Percentiles rank a stretch among this genome's conserved stretches.
Evolutionary conservation across 2,329 filamentous ascomycete species (phyloP).

Genomic region (Graphilbum fragrans): DNA sequence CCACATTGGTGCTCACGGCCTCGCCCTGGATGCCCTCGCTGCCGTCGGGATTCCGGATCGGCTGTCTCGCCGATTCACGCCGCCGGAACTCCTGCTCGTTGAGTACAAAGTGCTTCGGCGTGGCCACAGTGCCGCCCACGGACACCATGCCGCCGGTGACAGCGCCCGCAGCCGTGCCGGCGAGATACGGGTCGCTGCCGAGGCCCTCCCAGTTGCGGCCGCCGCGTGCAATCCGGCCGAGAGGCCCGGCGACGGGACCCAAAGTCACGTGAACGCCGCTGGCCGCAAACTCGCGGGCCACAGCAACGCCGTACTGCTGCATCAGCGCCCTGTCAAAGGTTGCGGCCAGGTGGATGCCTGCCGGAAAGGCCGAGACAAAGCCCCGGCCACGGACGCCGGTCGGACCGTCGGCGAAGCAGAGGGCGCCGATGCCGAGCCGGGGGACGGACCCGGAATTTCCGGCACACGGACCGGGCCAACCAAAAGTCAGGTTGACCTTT

Average conservation of each 20-base stretch:
- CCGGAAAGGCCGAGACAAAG: conserved; percentile 40
- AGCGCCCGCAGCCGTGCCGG: conserved; percentile 16
- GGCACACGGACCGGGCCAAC: conserved; percentile 18
- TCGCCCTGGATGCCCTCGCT: conserved; percentile 23
- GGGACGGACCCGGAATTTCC: conserved; percentile 20
- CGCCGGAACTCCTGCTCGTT: conserved; percentile 48
- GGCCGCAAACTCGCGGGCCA: conserved; percentile 54
- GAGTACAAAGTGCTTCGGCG: conserved; percentile 50
- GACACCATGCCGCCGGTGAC: conserved; percentile 15
- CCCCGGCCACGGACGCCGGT: conserved; percentile 20
- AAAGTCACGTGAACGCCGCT: conserved; percentile 63
- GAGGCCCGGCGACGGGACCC: conserved; percentile 42
- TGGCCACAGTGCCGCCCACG: conserved; percentile 57
- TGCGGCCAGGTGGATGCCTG: conserved; percentile 56
- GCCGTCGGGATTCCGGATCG: conserved; percentile 43
- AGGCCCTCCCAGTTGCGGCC: conserved; percentile 49
- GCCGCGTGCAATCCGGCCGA: conserved; percentile 50
- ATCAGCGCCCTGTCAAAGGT: conserved; percentile 59
- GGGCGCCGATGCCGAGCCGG: conserved; percentile 26
- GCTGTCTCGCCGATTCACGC: conserved; percentile 19
- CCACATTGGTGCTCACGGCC: conserved; percentile 48
- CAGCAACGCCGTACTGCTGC: conserved; percentile 51
- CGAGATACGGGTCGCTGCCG: conserved; percentile 20
- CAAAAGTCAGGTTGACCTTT: conserved; percentile 26
- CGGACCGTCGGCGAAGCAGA: conserved; percentile 33